Evolutionary conservation across 1,284 basidiomycete species (phyloP), one percentile per base, ranked within the genome.

Genomic region (Cutaneotrichosporon daszewskae): DNA sequence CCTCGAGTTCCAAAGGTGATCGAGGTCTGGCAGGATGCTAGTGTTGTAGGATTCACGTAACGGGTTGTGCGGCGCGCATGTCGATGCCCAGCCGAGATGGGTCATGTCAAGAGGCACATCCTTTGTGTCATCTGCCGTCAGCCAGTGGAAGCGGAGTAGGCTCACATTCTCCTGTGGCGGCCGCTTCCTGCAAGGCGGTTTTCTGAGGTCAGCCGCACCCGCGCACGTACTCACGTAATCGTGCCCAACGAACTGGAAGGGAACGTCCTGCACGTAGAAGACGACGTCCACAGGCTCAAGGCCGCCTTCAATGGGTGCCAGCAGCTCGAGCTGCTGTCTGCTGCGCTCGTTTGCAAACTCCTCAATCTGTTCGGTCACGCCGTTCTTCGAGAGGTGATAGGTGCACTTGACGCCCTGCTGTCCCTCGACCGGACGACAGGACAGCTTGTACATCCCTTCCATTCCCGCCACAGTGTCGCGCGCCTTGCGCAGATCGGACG

Each of bases 201-300:
- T 55, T 59, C 59, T 66, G 37, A 32, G 18, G 32, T 52, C 33
- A 57, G 43, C 39, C 3, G 18, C 11, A 5, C 9, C 11, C 12
- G 18, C 16, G 9, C 9, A 5, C 11, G 10, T 10, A 64, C 66
- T 60, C 54, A 68, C 64, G 41, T 62, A 63, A 51, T 66, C 65
- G 47, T 69, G 58, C 7, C 64, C 66, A 7, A 64, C 60, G 51
- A 70, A 67, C 39, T 70, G 66, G 57, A 60, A 67, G 7, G 68
- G 68, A 14, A 55, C 64, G 52, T 70, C 68, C 49, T 68, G 62
- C 35, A 54, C 57, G 39, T 59, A 67, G 35, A 66, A 65, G 11
- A 62, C 59, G 17, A 59, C 62, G 18, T 60, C 48, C 25, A 66
- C 49, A 27, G 56, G 53, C 25, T 66, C 61, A 28, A 64, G 43